These are phyloP conservation scores for Abrus pulchellus DNA, from an alignment of 306 rosid genomes.

Conservation along the genomic window DNA sequence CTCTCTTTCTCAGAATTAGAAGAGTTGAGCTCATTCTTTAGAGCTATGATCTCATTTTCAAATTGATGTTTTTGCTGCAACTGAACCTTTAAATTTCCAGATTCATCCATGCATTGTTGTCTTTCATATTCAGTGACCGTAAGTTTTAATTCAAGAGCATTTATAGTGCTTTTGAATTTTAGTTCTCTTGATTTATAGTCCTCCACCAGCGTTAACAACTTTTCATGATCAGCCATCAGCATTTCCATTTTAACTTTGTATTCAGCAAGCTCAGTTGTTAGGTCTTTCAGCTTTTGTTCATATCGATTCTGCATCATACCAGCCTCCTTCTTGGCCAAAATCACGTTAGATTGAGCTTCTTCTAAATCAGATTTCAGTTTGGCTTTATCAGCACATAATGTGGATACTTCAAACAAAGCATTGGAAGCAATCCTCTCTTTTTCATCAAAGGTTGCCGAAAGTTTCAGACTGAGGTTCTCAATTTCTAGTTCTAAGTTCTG, in stretches of 20 bases:
- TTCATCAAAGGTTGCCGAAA: conserved; percentile 59
- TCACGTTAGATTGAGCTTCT: conserved; percentile 59
- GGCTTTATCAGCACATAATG: conserved; percentile 55
- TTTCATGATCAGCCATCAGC: conserved; percentile 58
- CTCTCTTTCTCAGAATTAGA: conserved; percentile 58
- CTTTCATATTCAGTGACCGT: conserved; percentile 58
- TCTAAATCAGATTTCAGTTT: conserved; percentile 58
- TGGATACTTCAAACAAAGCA: conserved; percentile 57
- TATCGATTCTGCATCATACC: conserved; percentile 50
- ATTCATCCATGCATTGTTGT: conserved; percentile 60
- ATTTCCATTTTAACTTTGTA: conserved; percentile 53
- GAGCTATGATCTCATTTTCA: conserved; percentile 55
- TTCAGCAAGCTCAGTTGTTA: conserved; percentile 55
- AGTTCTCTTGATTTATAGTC: conserved; percentile 60
- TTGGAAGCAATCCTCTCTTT: conserved; percentile 59
- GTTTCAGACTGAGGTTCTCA: conserved; percentile 56
- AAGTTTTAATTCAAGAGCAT: conserved; percentile 60
- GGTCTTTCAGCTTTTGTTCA: conserved; percentile 59
- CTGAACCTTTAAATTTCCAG: conserved; percentile 49
- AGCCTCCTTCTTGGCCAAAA: conserved; percentile 52
- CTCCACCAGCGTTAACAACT: conserved; percentile 58
- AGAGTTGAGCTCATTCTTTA: conserved; percentile 56
- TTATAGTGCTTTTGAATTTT: conserved; percentile 50
- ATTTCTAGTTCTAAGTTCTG: conserved; percentile 61
- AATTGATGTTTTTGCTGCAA: conserved; percentile 55